Conservation (phyloP, 345 rosid genomes). For the Physaria fendleri region DNA sequence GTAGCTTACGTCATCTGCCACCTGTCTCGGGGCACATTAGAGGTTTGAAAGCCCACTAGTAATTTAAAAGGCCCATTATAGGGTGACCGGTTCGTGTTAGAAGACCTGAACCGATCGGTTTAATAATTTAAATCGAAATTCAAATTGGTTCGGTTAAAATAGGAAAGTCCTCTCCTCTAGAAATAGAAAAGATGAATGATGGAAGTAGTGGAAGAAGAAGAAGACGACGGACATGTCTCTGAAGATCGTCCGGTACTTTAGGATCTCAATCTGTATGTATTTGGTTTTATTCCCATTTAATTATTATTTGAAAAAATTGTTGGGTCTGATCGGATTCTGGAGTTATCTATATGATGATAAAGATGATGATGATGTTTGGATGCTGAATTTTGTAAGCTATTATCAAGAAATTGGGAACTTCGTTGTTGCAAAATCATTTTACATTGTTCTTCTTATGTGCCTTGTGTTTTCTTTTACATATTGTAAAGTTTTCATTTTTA, state of each 20-base stretch:
- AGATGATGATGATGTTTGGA: background rate
- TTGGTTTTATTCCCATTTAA: background rate
- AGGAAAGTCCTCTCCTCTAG: slow-evolving; percentile 8
- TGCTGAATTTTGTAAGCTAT: background rate
- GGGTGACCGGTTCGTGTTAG: too few species aligned
- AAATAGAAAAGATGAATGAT: slow-evolving; percentile 16
- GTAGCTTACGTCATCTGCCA: too few species aligned
- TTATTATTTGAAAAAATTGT: background rate
- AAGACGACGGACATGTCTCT: background rate
- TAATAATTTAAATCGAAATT: background rate
- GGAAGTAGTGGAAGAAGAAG: background rate
- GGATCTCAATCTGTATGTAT: slow-evolving; percentile 14
- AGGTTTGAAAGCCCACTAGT: too few species aligned
- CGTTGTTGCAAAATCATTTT: background rate
- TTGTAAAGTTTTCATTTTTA: background rate
- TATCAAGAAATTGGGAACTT: background rate
- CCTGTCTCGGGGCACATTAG: too few species aligned
- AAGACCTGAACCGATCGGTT: background rate
- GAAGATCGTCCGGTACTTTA: slow-evolving; percentile 18
- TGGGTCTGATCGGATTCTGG: background rate
- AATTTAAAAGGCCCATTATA: too few species aligned
- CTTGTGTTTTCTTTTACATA: background rate
- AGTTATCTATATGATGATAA: background rate
- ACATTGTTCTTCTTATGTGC: background rate
- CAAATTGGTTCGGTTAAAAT: background rate